Evolutionary conservation across 1,284 basidiomycete species (phyloP).

Genomic region (Microstroma glucosiphilum): DNA sequence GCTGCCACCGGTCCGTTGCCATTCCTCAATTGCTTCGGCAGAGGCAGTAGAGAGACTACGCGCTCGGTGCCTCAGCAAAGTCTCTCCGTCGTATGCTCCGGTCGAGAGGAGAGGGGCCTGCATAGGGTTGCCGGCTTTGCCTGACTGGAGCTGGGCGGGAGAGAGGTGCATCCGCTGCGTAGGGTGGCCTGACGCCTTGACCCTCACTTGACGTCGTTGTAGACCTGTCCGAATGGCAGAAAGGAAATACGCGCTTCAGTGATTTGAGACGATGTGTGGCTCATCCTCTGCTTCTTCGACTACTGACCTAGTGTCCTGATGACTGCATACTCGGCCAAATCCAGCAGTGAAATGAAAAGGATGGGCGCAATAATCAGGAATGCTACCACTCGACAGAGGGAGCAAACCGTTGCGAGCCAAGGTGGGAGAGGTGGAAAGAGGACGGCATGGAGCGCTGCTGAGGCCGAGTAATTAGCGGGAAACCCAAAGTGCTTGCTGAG

Average conservation of each 20-base stretch:
- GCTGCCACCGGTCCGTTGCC: slow-evolving; percentile 31
- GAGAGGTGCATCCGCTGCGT: slow-evolving; percentile 1
- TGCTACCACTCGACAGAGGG: slow-evolving; percentile 23
- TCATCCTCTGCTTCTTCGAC: not conserved
- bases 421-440: slow-evolving; percentile 15
- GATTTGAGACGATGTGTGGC: not conserved
- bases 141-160: slow-evolving; percentile 2
- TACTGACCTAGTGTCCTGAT: slow-evolving; percentile 40
- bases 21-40: slow-evolving; percentile 28
- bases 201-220: slow-evolving; percentile 29
- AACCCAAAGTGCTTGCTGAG: not conserved
- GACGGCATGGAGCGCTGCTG: slow-evolving; percentile 3
- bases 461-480: not conserved
- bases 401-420: slow-evolving; percentile 12
- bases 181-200: slow-evolving; percentile 11
- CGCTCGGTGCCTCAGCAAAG: slow-evolving; percentile 35
- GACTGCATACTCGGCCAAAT: slow-evolving; percentile 43
- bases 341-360: slow-evolving; percentile 25
- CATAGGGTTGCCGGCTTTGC: not conserved
- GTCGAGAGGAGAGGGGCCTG: slow-evolving; percentile 30
- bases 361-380: slow-evolving; percentile 33
- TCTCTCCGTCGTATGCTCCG: slow-evolving; percentile 41
- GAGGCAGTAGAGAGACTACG: slow-evolving; percentile 25
- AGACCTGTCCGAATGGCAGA: slow-evolving; percentile 15
- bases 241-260: not conserved